These are phyloP conservation scores for Hemerocallis citrina DNA, from an alignment of 106 monocot species.

Conservation along the genomic window DNA sequence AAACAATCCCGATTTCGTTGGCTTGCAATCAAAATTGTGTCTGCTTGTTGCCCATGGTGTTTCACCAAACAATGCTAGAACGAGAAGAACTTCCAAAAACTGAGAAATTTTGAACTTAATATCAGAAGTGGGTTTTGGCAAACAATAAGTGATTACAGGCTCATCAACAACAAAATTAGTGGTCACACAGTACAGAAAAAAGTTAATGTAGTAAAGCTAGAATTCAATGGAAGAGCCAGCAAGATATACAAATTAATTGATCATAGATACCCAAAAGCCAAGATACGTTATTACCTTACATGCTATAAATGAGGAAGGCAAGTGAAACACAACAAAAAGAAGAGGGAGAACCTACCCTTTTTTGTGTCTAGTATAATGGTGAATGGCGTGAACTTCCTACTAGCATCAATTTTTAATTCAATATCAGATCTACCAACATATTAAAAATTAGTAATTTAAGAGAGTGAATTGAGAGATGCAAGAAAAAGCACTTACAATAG, in stretches of 20 bases:
- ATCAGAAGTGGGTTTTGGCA: background rate
- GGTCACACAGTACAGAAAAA: background rate
- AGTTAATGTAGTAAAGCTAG: background rate
- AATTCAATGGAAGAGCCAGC: background rate
- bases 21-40: slow-evolving; percentile 16
- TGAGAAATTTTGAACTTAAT: slow-evolving; percentile 12
- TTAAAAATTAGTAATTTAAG: no score
- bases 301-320: no score
- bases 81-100: slow-evolving; percentile 19
- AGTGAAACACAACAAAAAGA: no score
- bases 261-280: no score
- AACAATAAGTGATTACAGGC: background rate
- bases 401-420: no score
- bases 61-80: slow-evolving; percentile 11
- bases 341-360: no score
- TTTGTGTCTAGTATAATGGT: no score
- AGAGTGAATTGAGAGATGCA: no score
- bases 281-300: no score
- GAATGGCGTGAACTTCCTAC: no score
- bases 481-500: no score
- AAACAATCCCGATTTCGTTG: background rate
- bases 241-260: background rate
- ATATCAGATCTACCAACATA: no score
- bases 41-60: slow-evolving; percentile 4
- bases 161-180: background rate